phyloP scores from a whole-genome alignment of 805 yeast species.

The Yamadazyma kitorensis region DNA sequence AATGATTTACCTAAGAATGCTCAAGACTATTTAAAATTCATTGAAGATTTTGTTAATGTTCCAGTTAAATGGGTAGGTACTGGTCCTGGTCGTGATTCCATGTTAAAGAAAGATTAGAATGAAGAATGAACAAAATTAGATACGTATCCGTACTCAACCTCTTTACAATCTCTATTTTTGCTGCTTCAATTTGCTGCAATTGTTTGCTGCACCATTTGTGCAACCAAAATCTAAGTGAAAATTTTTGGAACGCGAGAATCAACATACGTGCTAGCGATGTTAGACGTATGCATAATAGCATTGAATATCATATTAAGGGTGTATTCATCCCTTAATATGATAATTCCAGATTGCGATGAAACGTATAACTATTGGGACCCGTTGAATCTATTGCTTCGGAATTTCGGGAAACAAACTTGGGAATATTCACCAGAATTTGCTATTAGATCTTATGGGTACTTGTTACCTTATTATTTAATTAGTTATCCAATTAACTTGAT shows the following conservation, averaged over 20 bases:
- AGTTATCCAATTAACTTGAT: slow-evolving; percentile 19
- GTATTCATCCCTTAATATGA: slow-evolving; percentile 51
- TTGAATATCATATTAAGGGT: slow-evolving; percentile 15
- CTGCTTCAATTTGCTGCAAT: no score
- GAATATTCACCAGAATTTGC: slow-evolving; percentile 90
- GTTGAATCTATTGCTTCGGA: slow-evolving; percentile 68
- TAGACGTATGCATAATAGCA: no score
- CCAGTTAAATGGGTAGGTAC: slow-evolving; percentile 98
- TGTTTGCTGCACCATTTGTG: no score
- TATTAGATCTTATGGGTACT: slow-evolving; percentile 80
- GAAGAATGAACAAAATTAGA: no score
- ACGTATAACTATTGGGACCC: slow-evolving; percentile 95
- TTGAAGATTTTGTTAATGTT: slow-evolving; percentile 79
- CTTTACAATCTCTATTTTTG: no score
- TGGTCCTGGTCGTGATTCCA: slow-evolving; percentile 94
- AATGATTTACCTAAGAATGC: slow-evolving; percentile 87
- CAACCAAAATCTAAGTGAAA: no score
- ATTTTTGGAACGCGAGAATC: no score
- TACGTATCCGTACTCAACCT: no score
- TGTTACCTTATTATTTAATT: slow-evolving; percentile 47
- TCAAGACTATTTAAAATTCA: slow-evolving; percentile 74
- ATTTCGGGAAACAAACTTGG: slow-evolving; percentile 94
- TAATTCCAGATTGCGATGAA: slow-evolving; percentile 91
- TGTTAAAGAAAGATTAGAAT: slow-evolving; percentile 63
- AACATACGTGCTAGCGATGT: no score